These are phyloP conservation scores for Euryodendron excelsum DNA, from an alignment of 148 eudicot genomes.

Conservation along the genomic window DNA sequence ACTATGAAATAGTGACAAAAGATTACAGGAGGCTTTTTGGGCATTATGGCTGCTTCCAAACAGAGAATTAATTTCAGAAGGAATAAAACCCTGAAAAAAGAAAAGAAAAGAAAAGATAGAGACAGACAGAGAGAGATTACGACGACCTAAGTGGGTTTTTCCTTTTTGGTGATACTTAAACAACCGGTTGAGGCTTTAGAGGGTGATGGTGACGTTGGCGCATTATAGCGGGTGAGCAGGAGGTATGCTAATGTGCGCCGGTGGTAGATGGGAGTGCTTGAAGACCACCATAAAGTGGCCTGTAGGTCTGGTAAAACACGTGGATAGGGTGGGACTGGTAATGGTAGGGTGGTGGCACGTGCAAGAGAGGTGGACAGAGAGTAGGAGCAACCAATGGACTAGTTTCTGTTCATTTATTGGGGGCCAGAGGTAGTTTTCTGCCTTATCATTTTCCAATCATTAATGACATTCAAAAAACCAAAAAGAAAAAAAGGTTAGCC, in stretches of 20 bases:
- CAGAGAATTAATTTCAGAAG: background rate
- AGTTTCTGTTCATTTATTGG: background rate
- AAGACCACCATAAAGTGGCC: background rate
- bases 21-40: background rate
- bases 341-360: background rate
- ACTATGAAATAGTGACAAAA: background rate
- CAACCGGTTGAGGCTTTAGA: no score
- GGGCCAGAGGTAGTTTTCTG: conserved; percentile 1
- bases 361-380: background rate
- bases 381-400: no score
- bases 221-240: background rate
- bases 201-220: background rate
- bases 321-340: background rate
- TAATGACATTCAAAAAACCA: background rate
- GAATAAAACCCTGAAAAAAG: background rate
- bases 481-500: background rate
- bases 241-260: background rate
- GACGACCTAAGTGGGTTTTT: no score
- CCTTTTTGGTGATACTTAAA: no score
- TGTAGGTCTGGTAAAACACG: background rate
- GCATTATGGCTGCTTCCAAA: conserved; percentile 1
- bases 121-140: background rate
- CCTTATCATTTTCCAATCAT: conserved; percentile 12
- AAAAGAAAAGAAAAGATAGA: background rate
- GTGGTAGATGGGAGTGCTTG: background rate